A percentile compares a stretch with the other conserved stretches of the same genome.
phyloP scores from a whole-genome alignment of 129 eudicot genomes.

The Artemisia annua region DNA sequence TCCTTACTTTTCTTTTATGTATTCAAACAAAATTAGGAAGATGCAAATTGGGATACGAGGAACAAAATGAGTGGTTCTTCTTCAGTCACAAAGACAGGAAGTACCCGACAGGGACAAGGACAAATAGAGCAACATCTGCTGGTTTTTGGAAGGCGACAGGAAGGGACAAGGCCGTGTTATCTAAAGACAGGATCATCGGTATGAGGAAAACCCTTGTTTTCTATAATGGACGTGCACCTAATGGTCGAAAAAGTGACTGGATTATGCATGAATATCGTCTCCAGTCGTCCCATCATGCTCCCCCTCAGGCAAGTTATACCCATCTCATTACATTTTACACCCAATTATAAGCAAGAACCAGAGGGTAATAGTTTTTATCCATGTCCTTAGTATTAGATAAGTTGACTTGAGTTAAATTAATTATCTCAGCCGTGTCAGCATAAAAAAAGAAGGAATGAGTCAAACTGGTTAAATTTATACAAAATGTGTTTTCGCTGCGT shows the following conservation, averaged over 20 bases:
- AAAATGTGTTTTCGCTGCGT: no score
- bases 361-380: neutral
- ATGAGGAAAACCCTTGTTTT: conserved; percentile 92
- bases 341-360: neutral
- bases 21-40: conserved; percentile 39
- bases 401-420: no score
- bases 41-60: conserved; percentile 75
- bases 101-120: conserved; percentile 83
- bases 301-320: conserved; percentile 59
- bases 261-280: conserved; percentile 93
- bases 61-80: conserved; percentile 87
- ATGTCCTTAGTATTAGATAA: no score
- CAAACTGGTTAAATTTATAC: neutral
- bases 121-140: conserved; percentile 79
- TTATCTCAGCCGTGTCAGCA: no score
- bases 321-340: neutral
- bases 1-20: neutral
- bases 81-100: conserved; percentile 92
- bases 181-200: conserved; percentile 68
- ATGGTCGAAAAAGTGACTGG: conserved; percentile 80
- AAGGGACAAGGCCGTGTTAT: conserved; percentile 74
- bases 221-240: conserved; percentile 89
- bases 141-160: conserved; percentile 99
- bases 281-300: conserved; percentile 61
- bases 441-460: neutral